Evolutionary conservation across 2,329 filamentous ascomycete species (phyloP).

Genomic region (Fusarium temperatum): DNA sequence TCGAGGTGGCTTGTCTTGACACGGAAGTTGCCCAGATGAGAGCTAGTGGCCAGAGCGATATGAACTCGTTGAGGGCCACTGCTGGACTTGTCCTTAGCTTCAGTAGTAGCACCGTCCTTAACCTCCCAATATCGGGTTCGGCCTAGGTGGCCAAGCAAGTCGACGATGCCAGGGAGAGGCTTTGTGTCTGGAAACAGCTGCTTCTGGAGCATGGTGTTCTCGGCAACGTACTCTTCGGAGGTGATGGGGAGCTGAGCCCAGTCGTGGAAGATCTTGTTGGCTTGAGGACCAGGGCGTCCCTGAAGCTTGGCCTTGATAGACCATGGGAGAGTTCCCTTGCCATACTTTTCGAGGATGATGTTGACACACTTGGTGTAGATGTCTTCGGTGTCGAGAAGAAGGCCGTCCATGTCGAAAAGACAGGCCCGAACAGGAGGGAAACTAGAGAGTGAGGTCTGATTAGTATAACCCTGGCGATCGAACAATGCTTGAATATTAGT

Average conservation of each 20-base stretch:
- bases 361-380: conserved; percentile 87
- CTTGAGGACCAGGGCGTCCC: conserved; percentile 63
- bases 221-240: conserved; percentile 69
- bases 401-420: conserved; percentile 98
- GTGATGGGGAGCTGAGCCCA: conserved; percentile 89
- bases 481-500: background rate
- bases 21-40: conserved; percentile 74
- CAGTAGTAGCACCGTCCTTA: conserved; percentile 39
- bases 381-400: conserved; percentile 94
- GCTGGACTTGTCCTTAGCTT: conserved; percentile 26
- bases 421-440: conserved; percentile 87
- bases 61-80: conserved; percentile 62
- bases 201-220: conserved; percentile 71
- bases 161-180: conserved; percentile 80
- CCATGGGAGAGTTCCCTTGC: conserved; percentile 83
- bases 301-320: conserved; percentile 88
- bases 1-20: conserved; percentile 76
- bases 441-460: conserved; percentile 53
- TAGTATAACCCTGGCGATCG: background rate
- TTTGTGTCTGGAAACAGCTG: conserved; percentile 77
- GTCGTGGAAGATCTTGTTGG: conserved; percentile 68
- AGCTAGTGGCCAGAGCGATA: conserved; percentile 87
- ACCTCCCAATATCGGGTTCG: conserved; percentile 61
- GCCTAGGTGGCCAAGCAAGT: conserved; percentile 70
- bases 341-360: conserved; percentile 78